Percentiles rank a stretch among this genome's conserved stretches.
phyloP scores from a whole-genome alignment of 345 rosid genomes.

The Eucalyptus cloeziana region DNA sequence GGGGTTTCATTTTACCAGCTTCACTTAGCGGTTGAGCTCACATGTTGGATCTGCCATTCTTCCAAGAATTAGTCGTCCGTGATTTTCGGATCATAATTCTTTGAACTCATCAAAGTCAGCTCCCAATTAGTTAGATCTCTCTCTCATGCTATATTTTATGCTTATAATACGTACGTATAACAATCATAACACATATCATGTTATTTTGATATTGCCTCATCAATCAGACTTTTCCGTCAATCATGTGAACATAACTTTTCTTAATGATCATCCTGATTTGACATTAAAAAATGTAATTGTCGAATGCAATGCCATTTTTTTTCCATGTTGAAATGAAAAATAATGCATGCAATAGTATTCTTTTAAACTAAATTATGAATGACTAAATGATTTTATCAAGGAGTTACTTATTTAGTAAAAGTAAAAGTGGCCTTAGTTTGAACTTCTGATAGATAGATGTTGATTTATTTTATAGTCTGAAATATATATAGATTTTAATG shows the following conservation, averaged over 20 bases:
- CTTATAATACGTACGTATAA: too few species aligned
- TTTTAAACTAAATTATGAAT: background rate
- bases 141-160: too few species aligned
- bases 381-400: background rate
- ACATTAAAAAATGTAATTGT: background rate
- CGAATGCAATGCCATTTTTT: background rate
- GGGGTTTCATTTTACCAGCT: background rate
- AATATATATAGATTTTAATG: background rate
- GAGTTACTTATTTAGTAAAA: background rate
- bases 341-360: background rate
- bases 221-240: background rate
- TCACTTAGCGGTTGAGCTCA: background rate
- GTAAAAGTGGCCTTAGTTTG: too few species aligned
- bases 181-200: too few species aligned
- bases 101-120: background rate
- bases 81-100: background rate
- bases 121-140: background rate
- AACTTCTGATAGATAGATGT: background rate
- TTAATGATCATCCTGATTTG: background rate
- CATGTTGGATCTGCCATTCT: background rate
- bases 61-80: background rate
- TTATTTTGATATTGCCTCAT: background rate
- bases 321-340: background rate
- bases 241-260: background rate
- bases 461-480: background rate